Base-by-base conservation (phyloP, 305 asterid species). In the Fraxinus baroniana region DNA sequence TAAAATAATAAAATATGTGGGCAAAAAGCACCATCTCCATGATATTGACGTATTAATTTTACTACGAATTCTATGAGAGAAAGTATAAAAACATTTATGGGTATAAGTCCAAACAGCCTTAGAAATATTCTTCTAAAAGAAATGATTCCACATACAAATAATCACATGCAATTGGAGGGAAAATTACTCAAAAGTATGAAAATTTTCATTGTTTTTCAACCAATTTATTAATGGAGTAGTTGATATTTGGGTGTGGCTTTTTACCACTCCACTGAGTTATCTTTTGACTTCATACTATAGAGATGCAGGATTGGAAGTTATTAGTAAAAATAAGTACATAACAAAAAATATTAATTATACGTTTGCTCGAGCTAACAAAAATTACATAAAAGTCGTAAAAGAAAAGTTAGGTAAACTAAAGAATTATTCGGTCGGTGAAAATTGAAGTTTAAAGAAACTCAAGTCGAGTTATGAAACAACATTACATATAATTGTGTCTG, bases 91-190 rank as follows among this genome's bases (percentile, higher is more conserved):
- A 30, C 18, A 33, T 17, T 74, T 7, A 55, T 74, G 22, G 78
- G 55, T 22, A 57, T 41, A 37, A 74, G 77, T 74, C 7, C 78
- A 74, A 74, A 37, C 78, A 18, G 60, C 78, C 35, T 37, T 74
- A 22, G 10, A 18, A 9, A 15, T 37, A 74, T 74, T 74, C 78
- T 74, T 41, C 60, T 32, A 18, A 18, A 35, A 74, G 30, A 74
- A 41, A 74, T 74, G 33, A 74, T 74, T 74, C 78, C 78, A 18
- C 20, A 39, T 22, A 74, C 78, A 74, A 37, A 74, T 9, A 74
- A 18, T n/a, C 28, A 36, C 52, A 74, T 17, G 57, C 78, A 74
- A 18, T n/a, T 74, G 78, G 60, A 37, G 78, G 78, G 78, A 74
- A 74, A 74, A 74, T 28, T 26, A 66, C 35, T 12, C 35, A 10